Base-by-base conservation (phyloP, 768 basidiomycete species). In the Mycena capillaripes region DNA sequence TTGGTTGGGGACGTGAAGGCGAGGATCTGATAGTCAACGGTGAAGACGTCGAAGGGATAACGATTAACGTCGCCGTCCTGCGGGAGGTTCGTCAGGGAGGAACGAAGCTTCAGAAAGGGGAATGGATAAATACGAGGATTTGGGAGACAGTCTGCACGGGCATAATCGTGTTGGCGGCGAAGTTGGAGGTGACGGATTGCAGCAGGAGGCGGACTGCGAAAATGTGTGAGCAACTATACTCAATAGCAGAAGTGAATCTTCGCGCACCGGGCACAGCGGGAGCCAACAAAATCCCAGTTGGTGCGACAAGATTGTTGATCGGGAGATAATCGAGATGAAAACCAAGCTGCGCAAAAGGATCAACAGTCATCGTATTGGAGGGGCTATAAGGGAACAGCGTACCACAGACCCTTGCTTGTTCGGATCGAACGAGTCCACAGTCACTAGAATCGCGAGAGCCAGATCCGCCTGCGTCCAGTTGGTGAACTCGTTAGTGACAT, bases 31-130 rank as follows among this genome's bases (percentile, higher is more conserved):
- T 70, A 70, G 59, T 34, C 46, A 6, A 53, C 8, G 40, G 36
- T 27, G 25, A 48, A 69, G n/a, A 61, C 23, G 19, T 70, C 69
- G 44, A 69, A 50, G 23, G 67, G 67, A 30, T 69, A 69, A 3
- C 55, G 42, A 21, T 69, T 69, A 27, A 69, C 17, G 32, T 69
- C 57, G 19, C 67, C 67, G 16, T 61, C 67, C 56, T 69, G 21
- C 6, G 7, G 50, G 12, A 10, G 25, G 19, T 12, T 36, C 38
- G 25, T 38, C 36, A 59, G 27, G 11, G 3, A 44, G 2, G 34
- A 17, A 16, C 17, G 42, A 17, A 16, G n/a, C n/a, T n/a, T 17
- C 17, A 4, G 17, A 17, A 4, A 16, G 42, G 4, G 30, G 34
- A 25, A n/a, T 36, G 5, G 52, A 19, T 12, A 40, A 34, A 6